A percentile compares a stretch with the other conserved stretches of the same genome.
phyloP scores from a whole-genome alignment of 768 basidiomycete genomes.

The Tulasnella sp. region DNA sequence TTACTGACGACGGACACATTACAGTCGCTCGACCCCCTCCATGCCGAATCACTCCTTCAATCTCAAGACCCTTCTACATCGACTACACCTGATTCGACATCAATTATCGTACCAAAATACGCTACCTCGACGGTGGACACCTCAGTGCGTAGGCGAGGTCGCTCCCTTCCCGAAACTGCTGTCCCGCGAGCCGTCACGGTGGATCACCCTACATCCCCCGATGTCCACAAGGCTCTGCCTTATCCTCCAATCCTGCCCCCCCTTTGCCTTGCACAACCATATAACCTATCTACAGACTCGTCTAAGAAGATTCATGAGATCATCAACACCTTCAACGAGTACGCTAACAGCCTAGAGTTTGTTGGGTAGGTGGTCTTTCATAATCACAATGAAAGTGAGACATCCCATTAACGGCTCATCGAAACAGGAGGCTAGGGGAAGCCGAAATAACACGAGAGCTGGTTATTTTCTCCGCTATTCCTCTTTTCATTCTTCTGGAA shows the following conservation, averaged over 20 bases:
- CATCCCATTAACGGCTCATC: background rate
- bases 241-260: background rate
- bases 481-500: background rate
- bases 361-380: background rate
- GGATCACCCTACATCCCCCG: background rate
- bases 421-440: background rate
- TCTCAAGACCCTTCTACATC: no score
- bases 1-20: background rate
- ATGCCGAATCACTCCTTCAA: no score
- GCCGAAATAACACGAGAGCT: background rate
- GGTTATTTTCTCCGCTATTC: background rate
- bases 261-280: background rate
- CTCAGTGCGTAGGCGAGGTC: no score
- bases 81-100: no score
- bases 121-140: no score
- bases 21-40: background rate
- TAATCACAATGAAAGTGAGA: background rate
- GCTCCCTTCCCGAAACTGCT: no score
- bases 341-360: background rate
- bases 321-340: background rate
- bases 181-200: no score
- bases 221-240: background rate
- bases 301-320: background rate
- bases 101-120: no score
- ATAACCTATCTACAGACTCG: background rate